Base-by-base conservation (phyloP, 176 grass and related monocot species). In the Bolboschoenus planiculmis region DNA sequence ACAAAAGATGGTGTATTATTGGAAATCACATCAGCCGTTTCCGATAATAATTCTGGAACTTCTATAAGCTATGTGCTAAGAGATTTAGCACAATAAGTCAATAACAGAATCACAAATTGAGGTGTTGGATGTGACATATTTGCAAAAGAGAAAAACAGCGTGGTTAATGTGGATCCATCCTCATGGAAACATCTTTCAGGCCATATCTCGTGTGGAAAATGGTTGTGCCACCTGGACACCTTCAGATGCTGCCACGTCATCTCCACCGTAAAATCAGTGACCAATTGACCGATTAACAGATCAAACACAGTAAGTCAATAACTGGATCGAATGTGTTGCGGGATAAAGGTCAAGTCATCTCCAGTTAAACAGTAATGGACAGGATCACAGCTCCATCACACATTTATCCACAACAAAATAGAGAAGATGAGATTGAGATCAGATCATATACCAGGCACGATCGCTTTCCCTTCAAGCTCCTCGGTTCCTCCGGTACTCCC, bases 401-500 rank as follows among this genome's bases (percentile, higher is more conserved):
- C 50, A 56, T n/a, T n/a, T n/a, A n/a, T 35, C 51, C 21, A 50
- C 3, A 78, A 30, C 5, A 46, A 79, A 53, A 40, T 11, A 59
- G 51, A 80, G 21, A 78, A 20, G 6, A 53, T 78, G 36, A 81
- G n/a, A 81, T 80, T 27, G 33, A 14, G 29, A 59, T 60, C 14
- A 81, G n/a, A 63, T 61, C 20, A 44, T 56, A 62, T 63, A 81
- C 78, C 78, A 14, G 78, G 78, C 36, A 81, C 50, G 8, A 81
- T 81, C 35, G 23, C 36, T 15, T 63, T 81, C 20, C 78, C 56
- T 81, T 60, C 34, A 62, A 81, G 63, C 56, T 62, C 56, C 56
- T 81, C 56, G 4, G 55, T 43, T 44, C 61, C 78, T 15, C 16
- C 47, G 4, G 7, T 20, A 20, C 29, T 51, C 75, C 26, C 78